Conservation (phyloP, 768 basidiomycete genomes). For the Russula vinacea region DNA sequence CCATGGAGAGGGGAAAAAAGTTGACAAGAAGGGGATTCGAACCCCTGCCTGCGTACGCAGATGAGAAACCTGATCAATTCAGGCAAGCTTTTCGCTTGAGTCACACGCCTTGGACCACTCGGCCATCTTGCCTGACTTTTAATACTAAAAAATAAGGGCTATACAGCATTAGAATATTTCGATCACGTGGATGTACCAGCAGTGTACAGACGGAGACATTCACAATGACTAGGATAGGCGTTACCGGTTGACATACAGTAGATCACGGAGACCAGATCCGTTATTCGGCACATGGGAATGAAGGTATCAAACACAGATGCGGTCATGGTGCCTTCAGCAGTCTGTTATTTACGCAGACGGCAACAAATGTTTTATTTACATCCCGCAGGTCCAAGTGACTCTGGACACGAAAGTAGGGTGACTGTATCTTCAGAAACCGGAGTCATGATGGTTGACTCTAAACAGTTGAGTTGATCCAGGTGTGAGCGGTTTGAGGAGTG, state of each 20-base stretch:
- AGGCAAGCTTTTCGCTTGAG: constrained; percentile 35
- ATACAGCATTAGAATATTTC: too few species aligned
- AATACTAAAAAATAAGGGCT: too few species aligned
- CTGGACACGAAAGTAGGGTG: too few species aligned
- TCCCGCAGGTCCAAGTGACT: neutral
- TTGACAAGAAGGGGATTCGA: constrained; percentile 36
- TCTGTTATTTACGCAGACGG: neutral
- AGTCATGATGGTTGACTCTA: neutral
- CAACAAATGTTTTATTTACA: neutral
- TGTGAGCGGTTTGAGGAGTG: too few species aligned
- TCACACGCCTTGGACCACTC: constrained; percentile 37
- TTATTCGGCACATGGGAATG: too few species aligned
- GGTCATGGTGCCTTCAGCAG: neutral
- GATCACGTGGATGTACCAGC: neutral
- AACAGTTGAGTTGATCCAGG: too few species aligned
- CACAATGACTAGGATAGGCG: too few species aligned
- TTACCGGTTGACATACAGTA: too few species aligned
- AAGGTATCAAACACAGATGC: neutral
- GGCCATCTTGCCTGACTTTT: constrained; percentile 31
- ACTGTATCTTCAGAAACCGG: too few species aligned
- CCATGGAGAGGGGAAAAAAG: neutral
- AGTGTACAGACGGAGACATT: too few species aligned
- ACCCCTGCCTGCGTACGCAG: constrained; percentile 34
- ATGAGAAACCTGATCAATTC: constrained; percentile 32
- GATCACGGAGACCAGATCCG: too few species aligned